phyloP scores from a whole-genome alignment of 2,329 filamentous ascomycete genomes.

The Penicillium sp. region DNA sequence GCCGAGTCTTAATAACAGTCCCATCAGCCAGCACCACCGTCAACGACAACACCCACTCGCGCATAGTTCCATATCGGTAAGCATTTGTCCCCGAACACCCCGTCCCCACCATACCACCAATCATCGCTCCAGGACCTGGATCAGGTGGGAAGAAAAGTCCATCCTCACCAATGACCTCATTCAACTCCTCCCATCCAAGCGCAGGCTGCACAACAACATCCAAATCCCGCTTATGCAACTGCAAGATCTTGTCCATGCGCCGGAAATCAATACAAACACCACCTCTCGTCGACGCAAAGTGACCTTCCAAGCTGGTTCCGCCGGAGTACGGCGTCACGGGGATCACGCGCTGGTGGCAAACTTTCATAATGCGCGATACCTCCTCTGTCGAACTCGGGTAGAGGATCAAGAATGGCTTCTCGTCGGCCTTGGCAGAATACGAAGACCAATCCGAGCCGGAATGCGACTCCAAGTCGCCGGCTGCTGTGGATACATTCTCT shows the following conservation, averaged over 20 bases:
- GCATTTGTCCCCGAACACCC: constrained; percentile 75
- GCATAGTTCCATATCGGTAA: constrained; percentile 92
- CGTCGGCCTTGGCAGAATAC: constrained; percentile 44
- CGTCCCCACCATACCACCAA: constrained; percentile 68
- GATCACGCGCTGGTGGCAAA: constrained; percentile 78
- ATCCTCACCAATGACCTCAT: constrained; percentile 71
- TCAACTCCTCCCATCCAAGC: constrained; percentile 82
- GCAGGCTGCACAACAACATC: constrained; percentile 78
- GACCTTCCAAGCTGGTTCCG: constrained; percentile 85
- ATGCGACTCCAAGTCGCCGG: constrained; percentile 57
- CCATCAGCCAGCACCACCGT: constrained; percentile 90
- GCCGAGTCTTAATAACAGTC: constrained; percentile 84
- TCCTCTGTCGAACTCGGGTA: constrained; percentile 78
- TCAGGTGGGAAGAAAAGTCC: constrained; percentile 91
- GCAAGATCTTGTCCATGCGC: constrained; percentile 78
- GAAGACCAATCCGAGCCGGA: constrained; percentile 66
- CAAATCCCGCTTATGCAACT: constrained; percentile 74
- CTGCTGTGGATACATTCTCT: constrained; percentile 62
- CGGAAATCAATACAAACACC: constrained; percentile 85
- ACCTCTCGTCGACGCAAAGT: constrained; percentile 78
- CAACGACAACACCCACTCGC: constrained; percentile 84
- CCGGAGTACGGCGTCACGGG: constrained; percentile 86
- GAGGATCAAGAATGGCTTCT: constrained; percentile 63
- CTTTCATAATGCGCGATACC: constrained; percentile 82
- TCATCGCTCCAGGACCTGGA: constrained; percentile 87